phyloP scores from a whole-genome alignment of 192 early-diverging fungal species.

The Backusella luteola region DNA sequence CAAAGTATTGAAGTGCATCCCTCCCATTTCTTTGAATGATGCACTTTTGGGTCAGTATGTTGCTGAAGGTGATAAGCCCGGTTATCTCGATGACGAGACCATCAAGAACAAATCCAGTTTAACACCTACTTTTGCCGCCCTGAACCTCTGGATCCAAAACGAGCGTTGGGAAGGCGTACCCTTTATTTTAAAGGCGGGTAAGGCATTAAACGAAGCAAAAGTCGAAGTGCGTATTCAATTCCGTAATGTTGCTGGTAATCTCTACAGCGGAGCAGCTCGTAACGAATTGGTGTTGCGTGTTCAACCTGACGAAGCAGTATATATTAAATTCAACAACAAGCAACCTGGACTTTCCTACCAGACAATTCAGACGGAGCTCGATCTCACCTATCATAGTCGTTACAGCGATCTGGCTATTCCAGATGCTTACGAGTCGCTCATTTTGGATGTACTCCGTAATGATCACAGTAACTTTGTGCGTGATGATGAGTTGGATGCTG shows the following conservation, averaged over 20 bases:
- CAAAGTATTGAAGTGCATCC: conserved; percentile 71
- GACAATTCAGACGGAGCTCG: conserved; percentile 87
- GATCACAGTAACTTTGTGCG: conserved; percentile 97
- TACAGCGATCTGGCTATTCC: conserved; percentile 90
- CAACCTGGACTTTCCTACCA: conserved; percentile 84
- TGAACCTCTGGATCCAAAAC: conserved; percentile 87
- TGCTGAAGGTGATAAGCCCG: conserved; percentile 78
- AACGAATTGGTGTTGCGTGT: conserved; percentile 97
- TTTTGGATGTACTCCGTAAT: conserved; percentile 87
- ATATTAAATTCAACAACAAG: conserved; percentile 98
- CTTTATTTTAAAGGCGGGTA: conserved; percentile 85
- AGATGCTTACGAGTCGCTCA: conserved; percentile 94
- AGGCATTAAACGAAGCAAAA: conserved; percentile 91
- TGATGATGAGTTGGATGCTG: conserved; percentile 89
- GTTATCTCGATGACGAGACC: conserved; percentile 90
- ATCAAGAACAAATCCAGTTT: conserved; percentile 74
- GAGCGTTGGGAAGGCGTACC: conserved; percentile 94
- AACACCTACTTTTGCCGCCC: conserved; percentile 90
- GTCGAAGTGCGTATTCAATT: conserved; percentile 96
- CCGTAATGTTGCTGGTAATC: conserved; percentile 81
- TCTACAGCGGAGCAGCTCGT: conserved; percentile 75
- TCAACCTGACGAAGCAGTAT: conserved; percentile 92
- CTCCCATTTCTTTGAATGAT: conserved; percentile 76
- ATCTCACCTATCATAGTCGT: conserved; percentile 88
- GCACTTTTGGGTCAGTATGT: conserved; percentile 92